Percentiles rank a stretch among this genome's conserved stretches.
These are phyloP conservation scores for Castanopsis chinensis DNA, from an alignment of 306 rosid species.

Conservation along the genomic window DNA sequence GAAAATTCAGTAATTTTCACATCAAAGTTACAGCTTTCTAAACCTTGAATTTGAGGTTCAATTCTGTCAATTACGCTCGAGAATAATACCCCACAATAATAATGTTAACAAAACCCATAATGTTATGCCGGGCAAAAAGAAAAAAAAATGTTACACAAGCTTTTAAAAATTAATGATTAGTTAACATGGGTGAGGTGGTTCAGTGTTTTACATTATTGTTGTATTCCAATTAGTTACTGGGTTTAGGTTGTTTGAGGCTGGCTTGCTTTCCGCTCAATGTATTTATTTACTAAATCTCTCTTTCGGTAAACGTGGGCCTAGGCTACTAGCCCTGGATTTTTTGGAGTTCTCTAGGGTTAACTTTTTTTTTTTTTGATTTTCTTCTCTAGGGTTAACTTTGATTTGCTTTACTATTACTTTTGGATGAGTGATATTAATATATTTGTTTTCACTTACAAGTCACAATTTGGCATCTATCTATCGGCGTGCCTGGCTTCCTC, in stretches of 20 bases:
- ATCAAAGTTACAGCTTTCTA: not conserved
- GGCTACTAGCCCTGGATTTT: conserved; percentile 24
- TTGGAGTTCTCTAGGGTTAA: conserved; percentile 11
- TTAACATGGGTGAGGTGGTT: conserved; percentile 35
- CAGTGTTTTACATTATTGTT: conserved; percentile 32
- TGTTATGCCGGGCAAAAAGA: conserved; percentile 31
- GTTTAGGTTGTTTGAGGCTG: not conserved
- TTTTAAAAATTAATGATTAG: conserved; percentile 7
- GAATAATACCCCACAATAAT: not conserved
- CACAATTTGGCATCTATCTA: conserved; percentile 16
- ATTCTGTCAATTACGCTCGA: not conserved
- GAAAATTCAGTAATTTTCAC: too few relatives aligned
- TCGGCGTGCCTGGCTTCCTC: not conserved
- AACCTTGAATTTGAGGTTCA: not conserved
- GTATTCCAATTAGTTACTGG: conserved; percentile 5
- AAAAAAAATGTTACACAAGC: conserved; percentile 22
- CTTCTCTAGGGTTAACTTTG: conserved; percentile 11
- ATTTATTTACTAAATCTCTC: not conserved
- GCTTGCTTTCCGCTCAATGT: not conserved
- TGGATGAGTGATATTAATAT: not conserved
- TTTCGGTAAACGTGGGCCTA: conserved; percentile 35
- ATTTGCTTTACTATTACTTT: conserved; percentile 17
- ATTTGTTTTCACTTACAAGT: not conserved
- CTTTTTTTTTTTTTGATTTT: too few relatives aligned
- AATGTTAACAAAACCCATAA: not conserved